Evolutionary conservation across 192 early-diverging fungal genomes (phyloP).

Genomic region (Gaertneriomyces semiglobifer): DNA sequence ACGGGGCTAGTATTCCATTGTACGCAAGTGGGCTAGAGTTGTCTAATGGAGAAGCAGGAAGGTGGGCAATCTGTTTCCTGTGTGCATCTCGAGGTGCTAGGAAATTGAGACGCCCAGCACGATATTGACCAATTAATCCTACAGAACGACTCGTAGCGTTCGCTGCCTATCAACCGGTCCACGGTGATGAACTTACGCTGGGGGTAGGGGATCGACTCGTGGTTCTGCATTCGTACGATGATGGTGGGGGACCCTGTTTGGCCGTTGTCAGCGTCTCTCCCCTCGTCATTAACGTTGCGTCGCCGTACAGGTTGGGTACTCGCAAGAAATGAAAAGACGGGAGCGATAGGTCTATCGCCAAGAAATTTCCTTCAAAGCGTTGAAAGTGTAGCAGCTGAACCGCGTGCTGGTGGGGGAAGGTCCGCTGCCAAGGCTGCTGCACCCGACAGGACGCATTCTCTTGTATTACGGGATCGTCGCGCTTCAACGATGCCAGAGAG

Average conservation of each 20-base stretch:
- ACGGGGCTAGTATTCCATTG: too few relatives aligned
- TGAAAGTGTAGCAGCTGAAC: background rate
- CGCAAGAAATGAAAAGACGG: conserved; percentile 8
- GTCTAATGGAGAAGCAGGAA: too few relatives aligned
- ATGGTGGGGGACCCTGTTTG: conserved; percentile 13
- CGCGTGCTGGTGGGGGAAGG: conserved; percentile 1
- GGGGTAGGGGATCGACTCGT: conserved; percentile 17
- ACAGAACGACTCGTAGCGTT: conserved; percentile 19
- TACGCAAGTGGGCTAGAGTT: too few relatives aligned
- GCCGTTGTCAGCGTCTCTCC: background rate
- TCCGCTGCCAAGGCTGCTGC: conserved; percentile 4
- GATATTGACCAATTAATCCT: background rate
- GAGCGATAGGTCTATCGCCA: conserved; percentile 20
- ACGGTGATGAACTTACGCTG: conserved; percentile 22
- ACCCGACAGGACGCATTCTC: conserved; percentile 11
- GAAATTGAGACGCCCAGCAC: too few relatives aligned
- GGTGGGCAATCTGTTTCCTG: too few relatives aligned
- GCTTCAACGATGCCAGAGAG: background rate
- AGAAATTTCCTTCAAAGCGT: conserved; percentile 21
- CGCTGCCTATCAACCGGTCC: conserved; percentile 19
- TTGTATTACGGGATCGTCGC: conserved; percentile 9
- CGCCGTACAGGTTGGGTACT: conserved; percentile 22
- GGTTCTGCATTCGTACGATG: conserved; percentile 23
- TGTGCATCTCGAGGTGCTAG: too few relatives aligned
- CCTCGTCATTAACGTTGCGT: background rate